Evolutionary conservation across 2,329 filamentous ascomycete genomes (phyloP), one percentile per base, ranked within the genome.

Genomic region (Allantophomopsis lycopodina): DNA sequence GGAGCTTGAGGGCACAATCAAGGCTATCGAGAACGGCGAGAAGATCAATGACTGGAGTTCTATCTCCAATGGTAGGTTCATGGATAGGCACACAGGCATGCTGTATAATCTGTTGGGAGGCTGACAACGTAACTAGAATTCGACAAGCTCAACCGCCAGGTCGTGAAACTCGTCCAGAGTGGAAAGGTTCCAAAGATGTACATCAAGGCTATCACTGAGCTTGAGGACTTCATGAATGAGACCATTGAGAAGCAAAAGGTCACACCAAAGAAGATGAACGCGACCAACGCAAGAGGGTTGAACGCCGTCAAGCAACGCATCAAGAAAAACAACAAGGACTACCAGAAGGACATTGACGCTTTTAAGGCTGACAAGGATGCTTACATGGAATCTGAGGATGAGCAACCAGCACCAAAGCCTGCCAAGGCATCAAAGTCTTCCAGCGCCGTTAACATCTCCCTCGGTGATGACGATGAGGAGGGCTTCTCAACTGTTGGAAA

Each of bases 31-130:
- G 60, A 98, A 98, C 66, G 88, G 85, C 46, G 73, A 91, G 63
- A 96, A 94, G 72, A 98, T 96, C 57, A 87, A 84, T 57, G 91
- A 98, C 65, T 98, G 91, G 91, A 83, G 82, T 50, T 79, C 89
- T 47, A 93, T 96, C 51, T 84, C 86, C 46, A 74, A 76, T 57
- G 87, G 88, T 93, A 73, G 55, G 79, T 45, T 32, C 10, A 39
- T 15, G 38, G 7, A 30, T 18, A 13, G 34, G 31, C 32, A 34
- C 15, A 5, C 23, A 28, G 35, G 15, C 5, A 11, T 12, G 48
- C 52, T 48, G 53, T 45, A 40, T 23, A 17, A 44, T 33, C 31
- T 41, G 8, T 38, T 40, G 4, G 7, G 32, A 34, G 23, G 45
- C 51, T 51, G 38, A 54, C 37, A 30, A n/a, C 33, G 17, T 40